A percentile compares a stretch with the other conserved stretches of the same genome.
Conservation (phyloP, 345 rosid genomes). For the Euphorbia lathyris region DNA sequence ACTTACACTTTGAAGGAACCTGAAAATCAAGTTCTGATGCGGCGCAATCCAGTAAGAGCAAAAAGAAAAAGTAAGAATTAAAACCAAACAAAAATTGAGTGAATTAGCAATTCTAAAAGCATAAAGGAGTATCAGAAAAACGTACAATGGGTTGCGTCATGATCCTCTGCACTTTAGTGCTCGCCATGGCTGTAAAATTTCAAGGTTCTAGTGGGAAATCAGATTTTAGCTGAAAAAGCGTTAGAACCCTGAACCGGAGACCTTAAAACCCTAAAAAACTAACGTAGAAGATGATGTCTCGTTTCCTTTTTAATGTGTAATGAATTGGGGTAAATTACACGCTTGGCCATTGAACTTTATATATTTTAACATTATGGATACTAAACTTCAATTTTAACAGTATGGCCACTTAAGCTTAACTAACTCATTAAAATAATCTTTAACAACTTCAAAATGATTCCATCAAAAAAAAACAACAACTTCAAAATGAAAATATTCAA, state of each 20-base stretch:
- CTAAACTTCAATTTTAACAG: too few species aligned
- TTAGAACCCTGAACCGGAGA: constrained; percentile 3
- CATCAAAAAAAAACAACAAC: too few species aligned
- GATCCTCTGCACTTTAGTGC: constrained; percentile 81
- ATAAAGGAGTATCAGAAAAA: background rate
- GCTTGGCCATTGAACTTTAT: too few species aligned
- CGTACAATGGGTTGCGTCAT: constrained; percentile 81
- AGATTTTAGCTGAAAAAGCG: background rate
- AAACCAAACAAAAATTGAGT: background rate
- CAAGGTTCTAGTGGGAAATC: background rate
- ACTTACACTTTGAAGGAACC: constrained; percentile 94
- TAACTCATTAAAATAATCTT: too few species aligned
- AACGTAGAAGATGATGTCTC: too few species aligned
- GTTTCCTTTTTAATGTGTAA: too few species aligned
- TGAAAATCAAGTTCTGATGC: constrained; percentile 81
- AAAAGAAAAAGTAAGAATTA: background rate
- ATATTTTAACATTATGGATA: too few species aligned
- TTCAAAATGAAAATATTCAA: too few species aligned
- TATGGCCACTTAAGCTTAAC: too few species aligned
- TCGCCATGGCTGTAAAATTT: constrained; percentile 52
- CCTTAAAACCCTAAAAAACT: background rate
- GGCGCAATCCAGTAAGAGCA: background rate
- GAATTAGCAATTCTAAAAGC: background rate
- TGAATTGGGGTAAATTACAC: too few species aligned
- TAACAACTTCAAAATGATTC: too few species aligned